Evolutionary conservation across 768 basidiomycete genomes (phyloP).

Genomic region (Termitomyces sp.): DNA sequence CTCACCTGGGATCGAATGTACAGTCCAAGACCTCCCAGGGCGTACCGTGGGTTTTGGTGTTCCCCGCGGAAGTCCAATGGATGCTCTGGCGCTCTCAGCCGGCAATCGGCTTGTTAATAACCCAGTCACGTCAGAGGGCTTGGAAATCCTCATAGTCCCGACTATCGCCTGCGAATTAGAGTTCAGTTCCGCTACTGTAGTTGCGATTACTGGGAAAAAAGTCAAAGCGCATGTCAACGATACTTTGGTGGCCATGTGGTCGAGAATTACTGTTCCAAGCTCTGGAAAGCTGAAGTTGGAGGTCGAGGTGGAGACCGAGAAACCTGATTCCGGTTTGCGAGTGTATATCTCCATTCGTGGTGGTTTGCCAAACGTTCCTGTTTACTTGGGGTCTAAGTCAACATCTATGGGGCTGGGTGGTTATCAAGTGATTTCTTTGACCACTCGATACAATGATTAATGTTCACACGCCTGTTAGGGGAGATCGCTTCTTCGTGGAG

Average conservation of each 20-base stretch:
- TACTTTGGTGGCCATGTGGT: conserved; percentile 38
- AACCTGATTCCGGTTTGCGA: conserved; percentile 37
- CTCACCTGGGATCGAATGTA: conserved; percentile 48
- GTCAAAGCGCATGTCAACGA: conserved; percentile 38
- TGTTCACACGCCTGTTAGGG: conserved; percentile 30
- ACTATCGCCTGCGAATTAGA: conserved; percentile 36
- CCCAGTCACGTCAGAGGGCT: conserved; percentile 36
- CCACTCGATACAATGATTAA: background rate
- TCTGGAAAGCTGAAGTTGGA: conserved; percentile 38
- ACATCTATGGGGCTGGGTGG: conserved; percentile 60
- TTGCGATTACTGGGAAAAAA: conserved; percentile 52
- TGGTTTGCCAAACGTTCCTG: conserved; percentile 52
- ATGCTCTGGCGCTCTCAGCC: conserved; percentile 44
- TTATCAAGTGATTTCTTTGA: conserved; percentile 30
- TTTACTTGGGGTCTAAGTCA: conserved; percentile 59
- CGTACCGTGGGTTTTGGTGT: conserved; percentile 50
- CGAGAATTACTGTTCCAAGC: conserved; percentile 36
- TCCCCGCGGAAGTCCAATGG: conserved; percentile 62
- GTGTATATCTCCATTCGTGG: conserved; percentile 52
- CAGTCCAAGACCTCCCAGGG: conserved; percentile 54
- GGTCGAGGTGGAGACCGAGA: conserved; percentile 13
- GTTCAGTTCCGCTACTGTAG: conserved; percentile 43
- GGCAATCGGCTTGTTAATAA: conserved; percentile 62
- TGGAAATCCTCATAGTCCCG: conserved; percentile 49
- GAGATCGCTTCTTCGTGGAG: conserved; percentile 43